phyloP scores from a whole-genome alignment of 805 yeast genomes.

The Teunomyces gatunensis region DNA sequence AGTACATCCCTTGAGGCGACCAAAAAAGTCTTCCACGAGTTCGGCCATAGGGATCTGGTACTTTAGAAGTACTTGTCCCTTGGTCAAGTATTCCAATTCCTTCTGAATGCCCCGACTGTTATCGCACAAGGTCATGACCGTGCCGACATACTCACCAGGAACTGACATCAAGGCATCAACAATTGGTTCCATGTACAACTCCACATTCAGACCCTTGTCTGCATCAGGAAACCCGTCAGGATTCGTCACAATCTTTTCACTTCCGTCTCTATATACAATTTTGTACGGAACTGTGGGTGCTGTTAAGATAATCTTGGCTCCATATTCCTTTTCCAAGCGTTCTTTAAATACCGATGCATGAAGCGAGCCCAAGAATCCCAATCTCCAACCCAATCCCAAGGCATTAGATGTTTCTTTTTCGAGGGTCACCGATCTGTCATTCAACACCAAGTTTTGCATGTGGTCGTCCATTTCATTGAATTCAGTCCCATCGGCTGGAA shows the following conservation, averaged over 20 bases:
- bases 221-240: slow-evolving; percentile 90
- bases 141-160: slow-evolving; percentile 85
- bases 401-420: slow-evolving; percentile 92
- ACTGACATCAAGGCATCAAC: slow-evolving; percentile 89
- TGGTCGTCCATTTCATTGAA: slow-evolving; percentile 88
- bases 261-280: slow-evolving; percentile 64
- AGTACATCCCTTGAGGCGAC: slow-evolving; percentile 84
- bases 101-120: slow-evolving; percentile 78
- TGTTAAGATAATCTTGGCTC: slow-evolving; percentile 86
- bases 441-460: slow-evolving; percentile 80
- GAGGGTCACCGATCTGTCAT: slow-evolving; percentile 87
- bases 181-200: slow-evolving; percentile 70
- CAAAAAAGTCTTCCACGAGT: slow-evolving; percentile 92
- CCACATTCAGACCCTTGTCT: slow-evolving; percentile 46
- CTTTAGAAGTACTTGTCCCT: slow-evolving; percentile 78
- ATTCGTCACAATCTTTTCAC: slow-evolving; percentile 67
- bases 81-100: slow-evolving; percentile 70
- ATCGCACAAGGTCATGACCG: slow-evolving; percentile 84
- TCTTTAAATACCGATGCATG: slow-evolving; percentile 96
- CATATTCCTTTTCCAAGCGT: slow-evolving; percentile 88
- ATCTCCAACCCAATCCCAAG: slow-evolving; percentile 95
- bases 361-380: slow-evolving; percentile 89
- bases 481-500: slow-evolving; percentile 92
- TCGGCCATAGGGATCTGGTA: slow-evolving; percentile 86
- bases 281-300: slow-evolving; percentile 96